Evolutionary conservation across 164 flowering plant species (phyloP), one percentile per base, ranked within the genome.

Genomic region (Annona cherimola): DNA sequence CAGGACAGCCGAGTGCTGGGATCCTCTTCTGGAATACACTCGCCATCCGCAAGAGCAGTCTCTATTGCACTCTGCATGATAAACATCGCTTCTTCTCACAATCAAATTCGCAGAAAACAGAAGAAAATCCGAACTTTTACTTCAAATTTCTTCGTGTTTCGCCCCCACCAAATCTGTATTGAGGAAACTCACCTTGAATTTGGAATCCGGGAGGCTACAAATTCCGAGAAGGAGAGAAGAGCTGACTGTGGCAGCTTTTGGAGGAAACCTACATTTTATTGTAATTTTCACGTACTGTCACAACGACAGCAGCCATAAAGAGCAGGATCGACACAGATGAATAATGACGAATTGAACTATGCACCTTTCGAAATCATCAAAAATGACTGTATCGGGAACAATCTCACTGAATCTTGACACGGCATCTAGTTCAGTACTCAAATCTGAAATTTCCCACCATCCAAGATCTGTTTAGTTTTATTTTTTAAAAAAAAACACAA

Each of bases 171-270:
- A 50, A 11, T 42, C 11, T 42, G 4, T 9, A 16, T 54, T 11
- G 4, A 7, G 5, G 14, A 7, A 11, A 2, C 50, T 46, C 6
- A 95, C 99, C 88, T 83, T 86, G 70, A 95, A 93, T 45, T 82
- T 86, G 1, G 98, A 89, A 79, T 96, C 97, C 2, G 98, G 98
- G 61, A 93, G 98, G 75, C 98, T 78, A 64, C 87, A 88, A 16
- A 96, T 93, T 8, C 98, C 98, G 69, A 96, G 82, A 50, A 93
- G 84, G 8, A 95, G 83, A 0, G 97, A 86, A 16, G 98, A 93
- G 81, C 95, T 93, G 71, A 93, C 99, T 62, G 98, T 96, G 11
- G 91, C 99, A 67, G 98, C 98, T 71, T 98, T 93, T 42, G 98
- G 98, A 16, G 97, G 93, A 84, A 96, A 93, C 86, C 99, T 93